Evolutionary conservation across 2,329 filamentous ascomycete species (phyloP).

Genomic region (Cordyceps javanica): DNA sequence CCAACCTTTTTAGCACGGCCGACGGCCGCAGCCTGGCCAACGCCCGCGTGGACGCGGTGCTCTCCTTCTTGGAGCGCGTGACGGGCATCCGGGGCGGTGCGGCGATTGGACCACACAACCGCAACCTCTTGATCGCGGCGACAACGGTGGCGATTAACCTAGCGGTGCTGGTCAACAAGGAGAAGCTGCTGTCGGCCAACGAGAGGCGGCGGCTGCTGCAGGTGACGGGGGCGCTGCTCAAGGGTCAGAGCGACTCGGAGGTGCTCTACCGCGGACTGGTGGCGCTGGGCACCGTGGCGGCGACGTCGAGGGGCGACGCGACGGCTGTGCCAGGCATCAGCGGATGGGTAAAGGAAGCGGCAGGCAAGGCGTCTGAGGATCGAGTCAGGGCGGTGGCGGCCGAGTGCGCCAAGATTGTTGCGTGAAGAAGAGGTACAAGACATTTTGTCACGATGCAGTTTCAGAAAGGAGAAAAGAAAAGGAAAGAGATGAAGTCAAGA

Average conservation of each 20-base stretch:
- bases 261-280: constrained; percentile 78
- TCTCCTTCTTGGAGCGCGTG: constrained; percentile 58
- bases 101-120: constrained; percentile 53
- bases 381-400: constrained; percentile 41
- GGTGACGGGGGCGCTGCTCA: constrained; percentile 57
- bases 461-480: neutral
- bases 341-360: constrained; percentile 35
- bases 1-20: constrained; percentile 74
- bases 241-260: constrained; percentile 67
- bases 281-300: constrained; percentile 69
- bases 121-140: constrained; percentile 76
- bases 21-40: constrained; percentile 62
- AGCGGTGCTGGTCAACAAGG: constrained; percentile 58
- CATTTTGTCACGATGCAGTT: neutral
- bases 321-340: constrained; percentile 34
- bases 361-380: constrained; percentile 38
- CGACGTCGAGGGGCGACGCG: constrained; percentile 40
- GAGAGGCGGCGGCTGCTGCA: constrained; percentile 44
- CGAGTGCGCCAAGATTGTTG: constrained; percentile 36
- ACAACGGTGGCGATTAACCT: constrained; percentile 83
- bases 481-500: no score
- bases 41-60: constrained; percentile 51
- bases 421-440: no score
- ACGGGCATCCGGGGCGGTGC: constrained; percentile 43
- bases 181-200: constrained; percentile 32